Evolutionary conservation across 495 filamentous ascomycete species (phyloP), one percentile per base, ranked within the genome.

Genomic region (Achaetomiella virescens): DNA sequence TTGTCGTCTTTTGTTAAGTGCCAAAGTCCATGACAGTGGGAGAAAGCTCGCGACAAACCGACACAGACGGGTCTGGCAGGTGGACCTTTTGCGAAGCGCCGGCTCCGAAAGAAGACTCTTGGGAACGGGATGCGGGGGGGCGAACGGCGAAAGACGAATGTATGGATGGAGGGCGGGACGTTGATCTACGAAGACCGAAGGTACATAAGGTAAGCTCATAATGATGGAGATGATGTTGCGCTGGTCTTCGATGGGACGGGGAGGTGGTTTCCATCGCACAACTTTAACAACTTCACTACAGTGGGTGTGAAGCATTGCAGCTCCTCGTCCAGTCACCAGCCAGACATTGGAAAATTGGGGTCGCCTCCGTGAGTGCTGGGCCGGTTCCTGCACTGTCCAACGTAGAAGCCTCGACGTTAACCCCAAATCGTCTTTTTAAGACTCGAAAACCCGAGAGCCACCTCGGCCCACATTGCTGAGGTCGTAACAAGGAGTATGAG

Each of bases 221-320:
- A n/a, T 35, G 59, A 61, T 27, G 54, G 40, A 49, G 54, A 50
- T 50, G 60, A 51, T 62, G 57, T 45, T 58, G 52, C 40, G 50
- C 12, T 57, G 31, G 18, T 42, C 24, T 51, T 55, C 42, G 24
- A 54, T 42, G 47, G 48, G 52, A 55, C 45, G 17, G 22, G 8
- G 1, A 14, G 21, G 33, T 17, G 14, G 8, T 31, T 20, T 18
- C 25, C 48, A 33, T 44, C 12, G 20, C 24, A 12, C 20, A 22
- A 47, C 41, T 18, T 46, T 29, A 11, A 18, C 25, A 18, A n/a
- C 11, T 31, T 52, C 52, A n/a, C n/a, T 55, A 24, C 54, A 57
- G 61, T 66, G 59, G 61, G 59, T 65, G 60, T 59, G 57, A 57
- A 53, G 57, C 53, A 49, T 56, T 56, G 61, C 54, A 52, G 58